These are phyloP conservation scores for Leccinum insolens DNA, from an alignment of 1,284 basidiomycete species.

Conservation along the genomic window DNA sequence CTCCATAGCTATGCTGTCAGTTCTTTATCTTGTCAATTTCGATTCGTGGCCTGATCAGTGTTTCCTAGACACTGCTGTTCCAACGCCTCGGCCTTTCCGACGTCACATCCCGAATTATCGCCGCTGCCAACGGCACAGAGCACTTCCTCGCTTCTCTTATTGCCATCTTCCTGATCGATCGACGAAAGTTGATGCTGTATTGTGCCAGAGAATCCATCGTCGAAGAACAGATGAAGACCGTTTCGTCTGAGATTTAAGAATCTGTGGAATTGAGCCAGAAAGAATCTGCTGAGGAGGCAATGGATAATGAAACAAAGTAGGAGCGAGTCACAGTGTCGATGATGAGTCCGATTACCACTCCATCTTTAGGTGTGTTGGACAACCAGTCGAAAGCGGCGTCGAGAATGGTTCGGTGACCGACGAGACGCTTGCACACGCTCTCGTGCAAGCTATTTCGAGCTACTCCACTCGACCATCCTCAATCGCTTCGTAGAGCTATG, in stretches of 20 bases:
- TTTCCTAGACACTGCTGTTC: conserved; percentile 54
- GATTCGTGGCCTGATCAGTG: neutral
- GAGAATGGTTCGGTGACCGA: too few species aligned
- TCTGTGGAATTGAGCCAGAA: too few species aligned
- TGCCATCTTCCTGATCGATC: conserved; percentile 37
- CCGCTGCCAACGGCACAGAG: neutral
- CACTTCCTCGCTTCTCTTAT: conserved; percentile 10
- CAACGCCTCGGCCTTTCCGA: conserved; percentile 62
- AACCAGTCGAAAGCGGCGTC: too few species aligned
- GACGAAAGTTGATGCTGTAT: conserved; percentile 40
- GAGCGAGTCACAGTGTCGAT: too few species aligned
- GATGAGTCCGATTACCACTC: too few species aligned
- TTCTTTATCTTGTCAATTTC: conserved; percentile 9
- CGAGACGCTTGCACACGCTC: conserved; percentile 35
- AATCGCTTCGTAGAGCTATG: conserved; percentile 94
- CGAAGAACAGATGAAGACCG: too few species aligned
- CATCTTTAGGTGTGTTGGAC: too few species aligned
- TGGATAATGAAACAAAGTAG: too few species aligned
- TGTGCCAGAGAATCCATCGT: too few species aligned
- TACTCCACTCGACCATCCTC: conserved; percentile 89
- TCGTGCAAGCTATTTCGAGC: conserved; percentile 93
- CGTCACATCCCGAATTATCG: conserved; percentile 51
- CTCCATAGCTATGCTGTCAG: conserved; percentile 37
- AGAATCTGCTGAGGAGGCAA: too few species aligned
- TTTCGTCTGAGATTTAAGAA: too few species aligned